These are phyloP conservation scores for Linderniella brevidens DNA, from an alignment of 257 asterid genomes.

Conservation along the genomic window DNA sequence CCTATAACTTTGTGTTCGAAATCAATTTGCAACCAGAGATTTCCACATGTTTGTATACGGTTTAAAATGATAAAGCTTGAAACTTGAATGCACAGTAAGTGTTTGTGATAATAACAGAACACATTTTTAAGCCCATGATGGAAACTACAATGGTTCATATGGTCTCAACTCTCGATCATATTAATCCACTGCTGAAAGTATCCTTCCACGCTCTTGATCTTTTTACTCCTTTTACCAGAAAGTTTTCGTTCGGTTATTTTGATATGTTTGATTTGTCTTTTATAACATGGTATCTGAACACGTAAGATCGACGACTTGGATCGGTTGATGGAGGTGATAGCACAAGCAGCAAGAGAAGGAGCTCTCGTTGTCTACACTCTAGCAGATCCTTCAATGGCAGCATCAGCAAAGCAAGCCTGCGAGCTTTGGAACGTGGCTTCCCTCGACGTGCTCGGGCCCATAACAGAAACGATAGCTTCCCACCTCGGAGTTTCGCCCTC, in stretches of 20 bases:
- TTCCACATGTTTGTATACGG: too few relatives aligned
- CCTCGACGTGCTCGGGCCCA: constrained; percentile 64
- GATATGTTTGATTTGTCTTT: not conserved
- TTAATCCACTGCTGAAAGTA: too few relatives aligned
- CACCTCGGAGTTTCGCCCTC: constrained; percentile 89
- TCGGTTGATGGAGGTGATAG: constrained; percentile 51
- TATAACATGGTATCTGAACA: not conserved
- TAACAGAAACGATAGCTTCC: constrained; percentile 64
- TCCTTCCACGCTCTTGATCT: too few relatives aligned
- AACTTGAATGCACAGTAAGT: too few relatives aligned
- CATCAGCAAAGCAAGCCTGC: constrained; percentile 75
- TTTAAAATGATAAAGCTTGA: too few relatives aligned
- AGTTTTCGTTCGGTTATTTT: not conserved
- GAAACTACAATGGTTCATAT: too few relatives aligned
- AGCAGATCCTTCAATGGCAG: constrained; percentile 81
- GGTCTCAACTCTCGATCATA: too few relatives aligned
- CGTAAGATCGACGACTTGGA: constrained; percentile 62
- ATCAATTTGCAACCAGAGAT: too few relatives aligned
- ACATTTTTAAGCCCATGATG: too few relatives aligned
- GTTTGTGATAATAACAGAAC: too few relatives aligned
- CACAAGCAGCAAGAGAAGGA: constrained; percentile 84
- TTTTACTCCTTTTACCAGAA: not conserved
- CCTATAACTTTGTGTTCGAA: too few relatives aligned
- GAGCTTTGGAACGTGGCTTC: constrained; percentile 71
- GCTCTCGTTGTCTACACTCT: constrained; percentile 75